A percentile compares a stretch with the other conserved stretches of the same genome.
phyloP scores from a whole-genome alignment of 2,329 filamentous ascomycete genomes.

The Colletotrichum tamarilloi region DNA sequence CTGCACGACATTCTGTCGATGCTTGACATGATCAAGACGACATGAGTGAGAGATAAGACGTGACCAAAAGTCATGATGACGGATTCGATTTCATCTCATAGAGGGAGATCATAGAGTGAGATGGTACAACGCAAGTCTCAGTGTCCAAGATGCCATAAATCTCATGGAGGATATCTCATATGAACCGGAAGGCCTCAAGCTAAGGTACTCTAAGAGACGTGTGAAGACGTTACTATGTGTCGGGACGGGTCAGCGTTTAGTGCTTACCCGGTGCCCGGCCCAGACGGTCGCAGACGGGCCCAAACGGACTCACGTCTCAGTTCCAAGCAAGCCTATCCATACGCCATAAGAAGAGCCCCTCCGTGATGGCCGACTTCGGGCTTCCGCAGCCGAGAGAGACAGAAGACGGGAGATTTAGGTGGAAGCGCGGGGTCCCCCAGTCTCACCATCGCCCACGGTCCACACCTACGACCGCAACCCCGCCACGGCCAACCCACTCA shows the following conservation, averaged over 20 bases:
- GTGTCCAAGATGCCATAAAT: not conserved
- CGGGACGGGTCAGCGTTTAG: not conserved
- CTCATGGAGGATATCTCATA: not conserved
- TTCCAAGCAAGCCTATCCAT: not conserved
- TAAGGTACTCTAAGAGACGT: not conserved
- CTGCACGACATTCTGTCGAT: not conserved
- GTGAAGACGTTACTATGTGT: too few relatives aligned
- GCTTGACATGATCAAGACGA: not conserved
- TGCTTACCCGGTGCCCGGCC: slow-evolving; percentile 3
- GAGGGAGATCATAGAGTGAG: not conserved
- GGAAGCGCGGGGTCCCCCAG: not conserved
- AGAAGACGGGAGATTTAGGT: too few relatives aligned
- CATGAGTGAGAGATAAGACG: slow-evolving; percentile 1
- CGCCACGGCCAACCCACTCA: not conserved
- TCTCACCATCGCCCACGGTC: slow-evolving; percentile 3
- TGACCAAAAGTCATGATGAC: not conserved
- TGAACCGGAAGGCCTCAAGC: not conserved
- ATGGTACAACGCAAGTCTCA: not conserved
- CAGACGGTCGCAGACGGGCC: not conserved
- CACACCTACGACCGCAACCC: not conserved
- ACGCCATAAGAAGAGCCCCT: not conserved
- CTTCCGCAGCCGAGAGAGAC: not conserved
- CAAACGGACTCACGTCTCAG: not conserved
- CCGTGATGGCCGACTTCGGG: not conserved
- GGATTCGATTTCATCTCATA: not conserved